A percentile compares a stretch with the other conserved stretches of the same genome.
These are phyloP conservation scores for Microdochium bolleyi DNA, from an alignment of 2,329 filamentous ascomycete species.

Conservation along the genomic window DNA sequence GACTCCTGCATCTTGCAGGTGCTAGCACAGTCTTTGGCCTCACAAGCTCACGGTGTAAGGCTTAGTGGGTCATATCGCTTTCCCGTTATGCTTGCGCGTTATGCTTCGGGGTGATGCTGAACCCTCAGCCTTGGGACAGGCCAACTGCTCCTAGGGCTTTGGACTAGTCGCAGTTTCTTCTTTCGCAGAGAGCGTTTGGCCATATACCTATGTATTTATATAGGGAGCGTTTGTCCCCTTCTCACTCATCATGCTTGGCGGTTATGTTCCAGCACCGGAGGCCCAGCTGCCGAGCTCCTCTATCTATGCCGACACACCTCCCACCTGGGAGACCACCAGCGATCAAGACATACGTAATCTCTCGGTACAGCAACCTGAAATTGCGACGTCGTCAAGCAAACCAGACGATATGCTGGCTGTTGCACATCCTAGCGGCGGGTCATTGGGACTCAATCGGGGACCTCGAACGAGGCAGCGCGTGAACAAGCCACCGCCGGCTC, in stretches of 20 bases:
- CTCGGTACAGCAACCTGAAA: not conserved
- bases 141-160: too few species aligned
- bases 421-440: too few species aligned
- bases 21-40: too few species aligned
- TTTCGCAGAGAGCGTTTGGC: too few species aligned
- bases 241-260: not conserved
- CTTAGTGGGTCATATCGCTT: not conserved
- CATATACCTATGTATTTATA: too few species aligned
- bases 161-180: too few species aligned
- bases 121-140: not conserved
- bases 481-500: constrained; percentile 28
- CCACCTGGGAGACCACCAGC: too few species aligned
- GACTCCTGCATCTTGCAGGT: not conserved
- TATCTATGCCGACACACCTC: too few species aligned
- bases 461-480: constrained; percentile 26
- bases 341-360: too few species aligned
- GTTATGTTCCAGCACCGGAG: too few species aligned
- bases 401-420: not conserved
- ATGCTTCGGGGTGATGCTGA: not conserved
- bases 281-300: not conserved
- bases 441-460: not conserved
- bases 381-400: not conserved
- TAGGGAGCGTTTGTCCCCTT: not conserved
- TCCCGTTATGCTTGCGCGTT: not conserved
- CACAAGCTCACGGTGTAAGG: not conserved